A percentile compares a stretch with the other conserved stretches of the same genome.
phyloP scores from a whole-genome alignment of 225 moss, liverwort and hornwort species.

The Antitrichia curtipendula region DNA sequence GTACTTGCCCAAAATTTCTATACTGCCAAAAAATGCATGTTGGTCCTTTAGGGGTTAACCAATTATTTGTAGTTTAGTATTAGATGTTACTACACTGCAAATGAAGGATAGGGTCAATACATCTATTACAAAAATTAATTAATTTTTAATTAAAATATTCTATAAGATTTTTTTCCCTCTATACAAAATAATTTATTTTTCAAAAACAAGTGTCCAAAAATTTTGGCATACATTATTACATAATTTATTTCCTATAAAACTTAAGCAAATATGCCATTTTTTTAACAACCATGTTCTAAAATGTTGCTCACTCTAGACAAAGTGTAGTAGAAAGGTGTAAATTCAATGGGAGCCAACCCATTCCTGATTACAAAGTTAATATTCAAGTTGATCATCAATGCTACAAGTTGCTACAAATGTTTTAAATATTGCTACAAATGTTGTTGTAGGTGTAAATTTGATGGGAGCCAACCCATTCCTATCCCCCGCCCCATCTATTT shows the following conservation, averaged over 20 bases:
- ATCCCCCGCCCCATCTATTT: too few species aligned
- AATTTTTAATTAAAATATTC: neutral
- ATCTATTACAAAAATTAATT: neutral
- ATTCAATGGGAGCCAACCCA: too few species aligned
- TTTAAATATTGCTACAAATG: neutral
- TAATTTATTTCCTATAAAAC: rapidly evolving
- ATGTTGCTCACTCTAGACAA: neutral
- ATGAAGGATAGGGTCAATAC: rapidly evolving
- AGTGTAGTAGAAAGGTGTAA: neutral
- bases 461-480: too few species aligned
- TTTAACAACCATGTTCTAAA: neutral
- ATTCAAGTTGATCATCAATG: too few species aligned
- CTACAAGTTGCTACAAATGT: neutral
- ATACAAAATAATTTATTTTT: neutral
- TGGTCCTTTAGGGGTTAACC: too few species aligned
- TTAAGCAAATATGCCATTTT: neutral
- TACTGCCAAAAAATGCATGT: too few species aligned
- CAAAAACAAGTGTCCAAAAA: neutral
- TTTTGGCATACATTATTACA: neutral
- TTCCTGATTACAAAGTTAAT: too few species aligned
- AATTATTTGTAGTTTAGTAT: too few species aligned
- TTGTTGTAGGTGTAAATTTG: too few species aligned
- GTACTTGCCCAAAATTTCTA: too few species aligned
- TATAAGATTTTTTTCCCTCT: neutral
- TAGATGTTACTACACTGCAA: rapidly evolving